These are phyloP conservation scores for Termitomyces sp. DNA, from an alignment of 768 basidiomycete species.

Conservation along the genomic window DNA sequence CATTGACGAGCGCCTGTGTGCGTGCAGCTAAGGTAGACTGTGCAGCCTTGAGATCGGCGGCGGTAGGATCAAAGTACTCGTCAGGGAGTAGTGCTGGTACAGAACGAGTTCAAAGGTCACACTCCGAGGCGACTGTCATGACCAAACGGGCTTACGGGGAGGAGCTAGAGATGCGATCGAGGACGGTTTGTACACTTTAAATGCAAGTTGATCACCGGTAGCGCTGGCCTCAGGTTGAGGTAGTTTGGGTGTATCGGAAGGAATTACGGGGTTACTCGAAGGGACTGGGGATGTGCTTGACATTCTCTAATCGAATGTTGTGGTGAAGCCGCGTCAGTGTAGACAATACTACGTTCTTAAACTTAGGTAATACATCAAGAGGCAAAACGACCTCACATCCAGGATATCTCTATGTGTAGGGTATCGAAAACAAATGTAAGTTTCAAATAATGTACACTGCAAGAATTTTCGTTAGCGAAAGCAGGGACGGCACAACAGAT, in stretches of 20 bases:
- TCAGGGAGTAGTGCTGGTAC: slow-evolving; percentile 56
- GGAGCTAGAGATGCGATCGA: slow-evolving; percentile 20
- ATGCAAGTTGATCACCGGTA: slow-evolving; percentile 17
- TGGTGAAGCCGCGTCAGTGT: background rate
- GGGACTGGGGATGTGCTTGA: slow-evolving; percentile 9
- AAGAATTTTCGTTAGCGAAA: background rate
- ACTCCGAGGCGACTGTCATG: background rate
- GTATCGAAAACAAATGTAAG: background rate
- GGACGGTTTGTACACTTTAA: slow-evolving; percentile 50
- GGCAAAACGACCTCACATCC: slow-evolving; percentile 22
- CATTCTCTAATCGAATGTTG: slow-evolving; percentile 6
- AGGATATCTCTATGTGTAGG: background rate
- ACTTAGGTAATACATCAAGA: slow-evolving; percentile 20
- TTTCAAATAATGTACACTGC: background rate
- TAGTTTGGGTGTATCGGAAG: background rate
- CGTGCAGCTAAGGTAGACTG: slow-evolving; percentile 62
- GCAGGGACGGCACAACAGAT: slow-evolving; percentile 3
- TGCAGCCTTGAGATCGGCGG: slow-evolving; percentile 65
- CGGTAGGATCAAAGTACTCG: slow-evolving; percentile 69
- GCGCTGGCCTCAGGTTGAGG: background rate
- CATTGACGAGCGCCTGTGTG: slow-evolving; percentile 59
- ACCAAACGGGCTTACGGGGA: slow-evolving; percentile 28
- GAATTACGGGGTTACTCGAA: background rate
- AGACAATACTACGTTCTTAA: slow-evolving; percentile 8
- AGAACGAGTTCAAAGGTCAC: background rate